These are phyloP conservation scores for Solanum clarkiae DNA, from an alignment of 257 asterid species.

Conservation along the genomic window DNA sequence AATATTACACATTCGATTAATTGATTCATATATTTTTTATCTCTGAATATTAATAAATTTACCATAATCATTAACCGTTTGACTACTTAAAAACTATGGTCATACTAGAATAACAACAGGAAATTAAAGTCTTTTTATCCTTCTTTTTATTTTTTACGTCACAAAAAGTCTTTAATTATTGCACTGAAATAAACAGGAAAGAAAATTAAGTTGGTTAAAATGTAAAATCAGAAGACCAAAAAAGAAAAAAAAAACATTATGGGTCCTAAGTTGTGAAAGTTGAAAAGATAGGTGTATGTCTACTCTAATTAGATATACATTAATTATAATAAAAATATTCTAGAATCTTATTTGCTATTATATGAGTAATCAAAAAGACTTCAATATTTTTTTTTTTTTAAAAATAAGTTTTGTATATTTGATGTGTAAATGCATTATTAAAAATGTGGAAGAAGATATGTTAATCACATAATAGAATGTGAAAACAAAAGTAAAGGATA, in stretches of 20 bases:
- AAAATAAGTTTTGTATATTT: neutral
- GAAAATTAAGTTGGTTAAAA: neutral
- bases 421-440: neutral
- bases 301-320: neutral
- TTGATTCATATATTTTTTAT: neutral
- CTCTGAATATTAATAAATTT: neutral
- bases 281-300: neutral
- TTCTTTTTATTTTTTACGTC: neutral
- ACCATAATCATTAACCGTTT: neutral
- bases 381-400: neutral
- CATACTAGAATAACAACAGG: neutral
- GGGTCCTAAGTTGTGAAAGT: neutral
- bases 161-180: neutral
- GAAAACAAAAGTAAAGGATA: neutral
- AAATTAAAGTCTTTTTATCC: neutral
- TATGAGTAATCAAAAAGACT: neutral
- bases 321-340: neutral
- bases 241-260: neutral
- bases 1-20: neutral
- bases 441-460: neutral
- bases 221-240: neutral
- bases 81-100: too few relatives aligned
- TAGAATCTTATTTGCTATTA: neutral
- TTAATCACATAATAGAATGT: neutral
- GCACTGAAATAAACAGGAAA: neutral